Evolutionary conservation across 2,329 filamentous ascomycete species (phyloP).

Genomic region (Verruconis gallopava): DNA sequence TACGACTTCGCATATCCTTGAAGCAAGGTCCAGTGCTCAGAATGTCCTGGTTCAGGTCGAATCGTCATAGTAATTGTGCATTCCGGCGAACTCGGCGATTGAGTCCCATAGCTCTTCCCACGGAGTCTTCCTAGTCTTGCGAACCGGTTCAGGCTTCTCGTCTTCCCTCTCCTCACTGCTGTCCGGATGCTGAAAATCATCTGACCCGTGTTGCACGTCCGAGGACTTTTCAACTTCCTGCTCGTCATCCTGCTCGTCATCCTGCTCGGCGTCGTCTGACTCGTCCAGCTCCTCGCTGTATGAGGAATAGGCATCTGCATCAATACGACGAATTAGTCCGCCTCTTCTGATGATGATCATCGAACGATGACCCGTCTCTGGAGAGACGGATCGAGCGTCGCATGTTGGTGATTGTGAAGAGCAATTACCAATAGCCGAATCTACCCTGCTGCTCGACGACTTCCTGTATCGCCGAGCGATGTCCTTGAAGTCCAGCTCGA

Average conservation of each 20-base stretch:
- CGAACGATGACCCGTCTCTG: neutral
- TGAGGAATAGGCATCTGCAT: neutral
- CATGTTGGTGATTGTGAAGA: neutral
- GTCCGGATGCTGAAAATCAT: neutral
- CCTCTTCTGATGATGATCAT: neutral
- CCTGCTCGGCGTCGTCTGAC: neutral
- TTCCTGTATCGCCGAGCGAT: neutral
- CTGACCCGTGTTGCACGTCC: neutral
- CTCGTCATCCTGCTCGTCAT: neutral
- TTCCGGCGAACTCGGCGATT: constrained; percentile 10
- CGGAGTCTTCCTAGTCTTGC: constrained; percentile 5
- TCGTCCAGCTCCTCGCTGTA: neutral
- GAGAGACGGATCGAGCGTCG: neutral
- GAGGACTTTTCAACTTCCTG: neutral
- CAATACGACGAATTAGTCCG: neutral
- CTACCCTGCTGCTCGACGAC: neutral
- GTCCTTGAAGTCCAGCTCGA: neutral
- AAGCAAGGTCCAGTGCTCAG: too few species aligned
- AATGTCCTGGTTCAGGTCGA: too few species aligned
- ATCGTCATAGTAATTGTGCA: constrained; percentile 3
- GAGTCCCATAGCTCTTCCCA: constrained; percentile 11
- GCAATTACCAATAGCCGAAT: neutral
- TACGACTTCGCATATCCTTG: too few species aligned
- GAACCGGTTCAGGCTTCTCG: neutral
- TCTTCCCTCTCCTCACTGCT: neutral